phyloP scores from a whole-genome alignment of 352 stramenopile species.

The Pythium scleroteichum region DNA sequence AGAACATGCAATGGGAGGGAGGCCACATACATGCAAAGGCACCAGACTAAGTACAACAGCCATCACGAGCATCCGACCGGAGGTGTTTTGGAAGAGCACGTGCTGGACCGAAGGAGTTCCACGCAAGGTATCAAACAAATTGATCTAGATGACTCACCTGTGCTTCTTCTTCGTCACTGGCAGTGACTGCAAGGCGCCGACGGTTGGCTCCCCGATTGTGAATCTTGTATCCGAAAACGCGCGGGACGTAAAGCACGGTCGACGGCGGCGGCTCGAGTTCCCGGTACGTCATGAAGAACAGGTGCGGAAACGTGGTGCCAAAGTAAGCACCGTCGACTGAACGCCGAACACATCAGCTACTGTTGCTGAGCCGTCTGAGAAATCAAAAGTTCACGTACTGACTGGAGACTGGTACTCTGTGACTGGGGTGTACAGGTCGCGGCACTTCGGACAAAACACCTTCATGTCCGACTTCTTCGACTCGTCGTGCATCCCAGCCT shows the following conservation, averaged over 20 bases:
- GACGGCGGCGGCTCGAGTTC: slow-evolving; percentile 86
- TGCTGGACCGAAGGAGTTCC: slow-evolving; percentile 22
- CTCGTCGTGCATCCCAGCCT: slow-evolving; percentile 86
- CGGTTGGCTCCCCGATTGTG: slow-evolving; percentile 87
- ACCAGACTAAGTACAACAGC: slow-evolving; percentile 34
- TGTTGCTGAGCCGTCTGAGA: neutral
- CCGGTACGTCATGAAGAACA: slow-evolving; percentile 98
- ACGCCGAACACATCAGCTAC: slow-evolving; percentile 3
- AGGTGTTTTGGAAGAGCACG: slow-evolving; percentile 31
- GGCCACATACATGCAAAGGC: slow-evolving; percentile 41
- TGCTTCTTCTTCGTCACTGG: slow-evolving; percentile 81
- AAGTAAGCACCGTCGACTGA: slow-evolving; percentile 97
- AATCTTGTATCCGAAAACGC: slow-evolving; percentile 93
- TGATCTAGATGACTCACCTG: slow-evolving; percentile 49
- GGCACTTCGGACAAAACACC: slow-evolving; percentile 89
- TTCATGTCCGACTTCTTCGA: slow-evolving; percentile 91
- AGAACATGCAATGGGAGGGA: slow-evolving; percentile 27
- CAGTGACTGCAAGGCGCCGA: slow-evolving; percentile 75
- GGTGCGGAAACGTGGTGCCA: slow-evolving; percentile 97
- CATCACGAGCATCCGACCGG: slow-evolving; percentile 34
- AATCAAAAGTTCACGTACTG: slow-evolving; percentile 48
- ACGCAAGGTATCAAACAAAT: slow-evolving; percentile 18
- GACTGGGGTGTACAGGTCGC: slow-evolving; percentile 85
- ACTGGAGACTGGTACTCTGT: slow-evolving; percentile 82
- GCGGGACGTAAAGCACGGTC: slow-evolving; percentile 86